phyloP scores from a whole-genome alignment of 176 grass and related monocot genomes.

The Raddia guianensis region DNA sequence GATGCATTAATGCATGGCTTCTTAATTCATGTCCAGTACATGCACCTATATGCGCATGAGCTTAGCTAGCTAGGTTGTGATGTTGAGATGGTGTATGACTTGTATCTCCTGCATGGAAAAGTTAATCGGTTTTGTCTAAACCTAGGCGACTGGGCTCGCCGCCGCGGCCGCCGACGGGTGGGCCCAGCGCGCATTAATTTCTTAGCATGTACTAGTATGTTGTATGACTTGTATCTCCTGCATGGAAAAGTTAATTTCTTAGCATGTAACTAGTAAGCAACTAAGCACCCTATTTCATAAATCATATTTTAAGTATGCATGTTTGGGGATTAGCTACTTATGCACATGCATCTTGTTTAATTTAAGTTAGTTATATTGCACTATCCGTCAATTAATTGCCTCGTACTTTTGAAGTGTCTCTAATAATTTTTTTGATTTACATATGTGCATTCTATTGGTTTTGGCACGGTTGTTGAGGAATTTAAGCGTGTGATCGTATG shows the following conservation, averaged over 20 bases:
- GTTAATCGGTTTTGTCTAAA: no score
- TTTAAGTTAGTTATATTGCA: neutral
- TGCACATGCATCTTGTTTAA: neutral
- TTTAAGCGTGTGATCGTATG: neutral
- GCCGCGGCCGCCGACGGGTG: no score
- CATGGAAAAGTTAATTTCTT: neutral
- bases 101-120: neutral
- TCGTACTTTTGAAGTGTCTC: neutral
- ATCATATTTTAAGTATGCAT: slow-evolving; percentile 10
- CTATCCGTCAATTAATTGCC: neutral
- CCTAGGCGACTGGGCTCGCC: no score
- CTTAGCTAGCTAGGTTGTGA: neutral
- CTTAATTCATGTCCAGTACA: neutral
- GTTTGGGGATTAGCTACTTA: neutral
- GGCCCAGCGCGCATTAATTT: no score
- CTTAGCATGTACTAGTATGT: no score
- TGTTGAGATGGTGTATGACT: neutral
- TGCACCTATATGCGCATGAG: neutral
- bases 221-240: neutral
- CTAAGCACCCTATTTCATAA: neutral
- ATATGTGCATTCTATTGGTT: neutral
- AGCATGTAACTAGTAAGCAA: neutral
- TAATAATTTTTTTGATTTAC: neutral
- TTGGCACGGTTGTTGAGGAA: slow-evolving; percentile 8
- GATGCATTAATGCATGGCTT: neutral